Percentiles rank a stretch among this genome's conserved stretches.
These are phyloP conservation scores for Albifimbria verrucaria DNA, from an alignment of 2,329 filamentous ascomycete genomes.

Conservation along the genomic window DNA sequence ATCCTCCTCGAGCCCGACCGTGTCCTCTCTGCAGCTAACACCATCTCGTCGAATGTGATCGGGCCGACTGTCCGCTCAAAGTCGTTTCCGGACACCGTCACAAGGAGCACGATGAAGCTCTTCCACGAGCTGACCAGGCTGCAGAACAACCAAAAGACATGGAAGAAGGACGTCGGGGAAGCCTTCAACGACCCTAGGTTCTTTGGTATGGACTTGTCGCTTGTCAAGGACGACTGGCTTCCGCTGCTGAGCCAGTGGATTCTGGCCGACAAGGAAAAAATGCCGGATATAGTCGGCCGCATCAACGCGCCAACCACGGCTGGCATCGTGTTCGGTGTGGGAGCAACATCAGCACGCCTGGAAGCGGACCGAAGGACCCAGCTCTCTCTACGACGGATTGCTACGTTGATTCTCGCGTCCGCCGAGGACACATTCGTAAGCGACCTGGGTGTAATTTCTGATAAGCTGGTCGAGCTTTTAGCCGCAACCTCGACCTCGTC, in stretches of 20 bases:
- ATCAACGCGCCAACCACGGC: constrained; percentile 85
- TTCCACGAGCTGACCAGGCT: constrained; percentile 75
- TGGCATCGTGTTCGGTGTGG: constrained; percentile 97
- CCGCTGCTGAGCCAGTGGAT: constrained; percentile 81
- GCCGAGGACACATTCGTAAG: constrained; percentile 75
- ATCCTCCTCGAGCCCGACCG: constrained; percentile 85
- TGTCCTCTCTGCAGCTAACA: constrained; percentile 71
- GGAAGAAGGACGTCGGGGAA: constrained; percentile 90
- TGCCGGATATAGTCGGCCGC: constrained; percentile 75
- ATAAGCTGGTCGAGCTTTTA: constrained; percentile 84
- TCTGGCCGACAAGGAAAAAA: constrained; percentile 80
- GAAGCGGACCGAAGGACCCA: constrained; percentile 94
- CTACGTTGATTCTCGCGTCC: constrained; percentile 74
- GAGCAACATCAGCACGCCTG: constrained; percentile 86
- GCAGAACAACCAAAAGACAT: constrained; percentile 77
- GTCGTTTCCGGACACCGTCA: constrained; percentile 81
- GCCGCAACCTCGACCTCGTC: constrained; percentile 82
- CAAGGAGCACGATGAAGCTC: constrained; percentile 65
- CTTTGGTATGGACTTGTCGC: constrained; percentile 64
- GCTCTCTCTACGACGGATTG: constrained; percentile 79
- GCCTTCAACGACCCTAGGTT: constrained; percentile 89
- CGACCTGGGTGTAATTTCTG: constrained; percentile 70
- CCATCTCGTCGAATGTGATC: constrained; percentile 80
- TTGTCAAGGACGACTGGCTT: constrained; percentile 76
- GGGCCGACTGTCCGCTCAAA: constrained; percentile 80